Evolutionary conservation across 345 rosid genomes (phyloP), one percentile per base, ranked within the genome.

Genomic region (Brassica rapa): DNA sequence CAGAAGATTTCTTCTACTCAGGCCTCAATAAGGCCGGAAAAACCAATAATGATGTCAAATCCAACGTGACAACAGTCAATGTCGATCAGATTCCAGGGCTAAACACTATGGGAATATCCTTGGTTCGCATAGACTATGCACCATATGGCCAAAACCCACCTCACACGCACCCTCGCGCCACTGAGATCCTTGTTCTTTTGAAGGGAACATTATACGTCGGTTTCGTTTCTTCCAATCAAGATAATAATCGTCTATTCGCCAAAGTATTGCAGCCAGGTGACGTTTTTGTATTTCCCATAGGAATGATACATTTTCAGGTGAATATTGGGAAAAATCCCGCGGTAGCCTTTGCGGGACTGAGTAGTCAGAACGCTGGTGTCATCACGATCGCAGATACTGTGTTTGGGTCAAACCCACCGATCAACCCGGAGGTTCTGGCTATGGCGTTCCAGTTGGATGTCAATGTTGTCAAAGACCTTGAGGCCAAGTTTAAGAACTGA

Each of bases 131-230:
- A 55, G 81, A 78, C 71, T 78, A 70, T 25, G 81, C 81, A 0
- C 81, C 81, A 11, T 66, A 69, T 10, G 85, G 87, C 6, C 83
- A 82, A 12, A 84, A 80, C 66, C 85, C 87, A 2, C 88, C 84
- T 33, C 88, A 83, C 77, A 80, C 74, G 8, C 88, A 86, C 37
- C 86, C 86, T 66, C 83, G 89, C 27, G 87, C 56, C 46, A 76
- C 83, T 0, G 87, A 86, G 76, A 15, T 86, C 24, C 81, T 86
- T 59, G 75, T 81, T 6, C 75, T 84, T 29, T 0, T 67, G 0
- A 77, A 84, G 66, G 89, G 87, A 56, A 73, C 79, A 3, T 46
- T 86, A 3, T 76, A 68, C 8, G 86, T 82, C 1, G 87, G 88
- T 1, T 86, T 86, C 23, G 84, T 86, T 21, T 80, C 86, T 1